Evolutionary conservation across 306 rosid genomes (phyloP).

Genomic region (Astragalus glycyphyllos): DNA sequence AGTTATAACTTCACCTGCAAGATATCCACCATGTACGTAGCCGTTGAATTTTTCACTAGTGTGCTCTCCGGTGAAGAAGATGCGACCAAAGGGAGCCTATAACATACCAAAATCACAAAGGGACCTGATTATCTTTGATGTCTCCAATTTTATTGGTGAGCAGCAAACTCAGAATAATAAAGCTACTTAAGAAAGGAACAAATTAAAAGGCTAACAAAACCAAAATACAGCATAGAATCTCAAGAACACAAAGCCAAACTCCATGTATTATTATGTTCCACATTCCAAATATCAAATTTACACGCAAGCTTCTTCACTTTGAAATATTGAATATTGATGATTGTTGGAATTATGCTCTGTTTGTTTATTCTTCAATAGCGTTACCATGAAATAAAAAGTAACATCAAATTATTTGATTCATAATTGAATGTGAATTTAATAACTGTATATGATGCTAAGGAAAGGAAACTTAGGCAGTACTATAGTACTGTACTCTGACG

Average conservation of each 20-base stretch:
- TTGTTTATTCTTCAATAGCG: constrained; percentile 17
- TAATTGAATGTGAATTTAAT: constrained; percentile 25
- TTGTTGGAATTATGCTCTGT: constrained; percentile 14
- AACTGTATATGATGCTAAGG: background rate
- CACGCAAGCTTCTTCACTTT: constrained; percentile 4
- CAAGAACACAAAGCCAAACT: background rate
- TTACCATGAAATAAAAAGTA: constrained; percentile 22
- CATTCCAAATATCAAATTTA: constrained; percentile 26
- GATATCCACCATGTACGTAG: constrained; percentile 93
- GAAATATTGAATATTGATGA: constrained; percentile 25
- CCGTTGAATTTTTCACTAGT: constrained; percentile 88
- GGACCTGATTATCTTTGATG: background rate
- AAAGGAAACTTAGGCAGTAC: constrained; percentile 10
- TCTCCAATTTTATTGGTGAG: constrained; percentile 6
- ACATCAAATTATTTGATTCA: constrained; percentile 12
- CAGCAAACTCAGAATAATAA: background rate
- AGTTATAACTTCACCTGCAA: constrained; percentile 58
- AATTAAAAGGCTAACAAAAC: constrained; percentile 1
- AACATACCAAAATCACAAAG: constrained; percentile 19
- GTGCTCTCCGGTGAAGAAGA: constrained; percentile 92
- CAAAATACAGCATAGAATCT: background rate
- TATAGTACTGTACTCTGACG: background rate
- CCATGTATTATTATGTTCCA: background rate
- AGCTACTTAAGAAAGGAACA: background rate
- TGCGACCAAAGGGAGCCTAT: constrained; percentile 83